Conservation (phyloP, 768 basidiomycete genomes). For the Nidula microcarpa region DNA sequence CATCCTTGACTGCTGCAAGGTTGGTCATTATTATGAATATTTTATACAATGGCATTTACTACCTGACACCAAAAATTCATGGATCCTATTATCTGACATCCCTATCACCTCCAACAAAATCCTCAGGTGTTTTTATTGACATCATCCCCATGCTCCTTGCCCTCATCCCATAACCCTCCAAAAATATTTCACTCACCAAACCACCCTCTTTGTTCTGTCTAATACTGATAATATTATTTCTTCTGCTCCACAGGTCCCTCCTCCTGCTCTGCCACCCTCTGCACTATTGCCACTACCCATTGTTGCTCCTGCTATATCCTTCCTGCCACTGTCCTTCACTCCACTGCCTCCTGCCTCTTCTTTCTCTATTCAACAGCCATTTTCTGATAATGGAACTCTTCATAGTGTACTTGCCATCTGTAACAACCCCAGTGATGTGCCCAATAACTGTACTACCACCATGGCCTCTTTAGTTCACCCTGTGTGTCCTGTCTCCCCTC, state of each 20-base stretch:
- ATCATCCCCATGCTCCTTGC: conserved; percentile 22
- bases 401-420: not conserved
- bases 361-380: not conserved
- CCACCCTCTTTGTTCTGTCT: not conserved
- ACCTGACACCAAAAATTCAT: conserved; percentile 24
- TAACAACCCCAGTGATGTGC: not conserved
- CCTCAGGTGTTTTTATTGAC: conserved; percentile 28
- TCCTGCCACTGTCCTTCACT: too few species aligned
- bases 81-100: conserved; percentile 32
- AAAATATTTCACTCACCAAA: not conserved
- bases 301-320: not conserved
- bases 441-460: not conserved
- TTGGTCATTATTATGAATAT: conserved; percentile 32
- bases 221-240: not conserved
- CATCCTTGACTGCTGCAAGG: conserved; percentile 26
- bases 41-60: conserved; percentile 21
- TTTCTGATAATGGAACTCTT: not conserved
- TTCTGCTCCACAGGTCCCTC: not conserved
- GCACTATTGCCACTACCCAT: not conserved
- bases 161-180: conserved; percentile 17
- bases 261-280: not conserved
- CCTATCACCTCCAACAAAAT: conserved; percentile 21
- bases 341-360: not conserved
- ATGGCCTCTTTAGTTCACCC: not conserved
- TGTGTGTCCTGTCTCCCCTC: conserved; percentile 3